Percentiles rank a stretch among this genome's conserved stretches.
Evolutionary conservation across 2,329 filamentous ascomycete genomes (phyloP).

Genomic region (Fusarium haematococcum): DNA sequence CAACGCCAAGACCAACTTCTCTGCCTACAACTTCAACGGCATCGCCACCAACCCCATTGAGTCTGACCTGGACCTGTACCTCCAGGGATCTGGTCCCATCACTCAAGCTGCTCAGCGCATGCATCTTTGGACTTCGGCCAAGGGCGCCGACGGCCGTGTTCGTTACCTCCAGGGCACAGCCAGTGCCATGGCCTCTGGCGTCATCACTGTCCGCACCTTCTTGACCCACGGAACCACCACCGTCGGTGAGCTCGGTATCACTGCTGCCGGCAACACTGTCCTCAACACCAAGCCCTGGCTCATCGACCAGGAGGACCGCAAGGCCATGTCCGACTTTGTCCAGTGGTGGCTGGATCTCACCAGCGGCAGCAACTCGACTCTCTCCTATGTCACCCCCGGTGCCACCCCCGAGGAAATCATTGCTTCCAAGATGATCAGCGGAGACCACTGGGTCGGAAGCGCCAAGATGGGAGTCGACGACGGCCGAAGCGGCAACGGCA

Average conservation of each 20-base stretch:
- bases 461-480: constrained; percentile 61
- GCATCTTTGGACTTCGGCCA: constrained; percentile 42
- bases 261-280: constrained; percentile 39
- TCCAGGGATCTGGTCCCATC: constrained; percentile 42
- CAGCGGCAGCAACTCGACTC: constrained; percentile 36
- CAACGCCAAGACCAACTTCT: constrained; percentile 40
- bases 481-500: constrained; percentile 58
- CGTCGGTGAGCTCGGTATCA: constrained; percentile 41
- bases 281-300: constrained; percentile 46
- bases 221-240: constrained; percentile 42
- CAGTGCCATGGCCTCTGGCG: constrained; percentile 38
- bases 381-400: constrained; percentile 36
- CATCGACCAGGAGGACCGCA: constrained; percentile 40
- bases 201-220: constrained; percentile 41
- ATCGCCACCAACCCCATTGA: constrained; percentile 28
- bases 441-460: constrained; percentile 45
- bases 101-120: constrained; percentile 45
- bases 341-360: constrained; percentile 43
- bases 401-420: constrained; percentile 38
- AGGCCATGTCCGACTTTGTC: constrained; percentile 40
- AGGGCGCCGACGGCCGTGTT: constrained; percentile 39
- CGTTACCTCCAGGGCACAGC: constrained; percentile 43
- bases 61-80: constrained; percentile 40
- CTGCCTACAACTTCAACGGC: constrained; percentile 40
- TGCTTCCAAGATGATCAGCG: constrained; percentile 41